Evolutionary conservation across 257 asterid species (phyloP).

Genomic region (Craterostigma plantagineum): DNA sequence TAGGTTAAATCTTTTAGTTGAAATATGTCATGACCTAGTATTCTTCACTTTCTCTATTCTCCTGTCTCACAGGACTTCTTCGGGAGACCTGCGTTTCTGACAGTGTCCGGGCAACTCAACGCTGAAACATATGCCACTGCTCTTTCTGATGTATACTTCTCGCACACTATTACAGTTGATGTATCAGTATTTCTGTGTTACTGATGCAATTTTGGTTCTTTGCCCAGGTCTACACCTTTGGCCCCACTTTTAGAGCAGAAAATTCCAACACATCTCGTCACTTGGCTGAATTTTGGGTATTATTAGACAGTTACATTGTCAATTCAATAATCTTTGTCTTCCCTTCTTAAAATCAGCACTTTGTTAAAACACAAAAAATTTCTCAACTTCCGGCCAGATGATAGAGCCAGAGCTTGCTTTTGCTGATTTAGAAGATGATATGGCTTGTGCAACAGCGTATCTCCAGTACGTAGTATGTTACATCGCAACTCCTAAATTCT

Average conservation of each 20-base stretch:
- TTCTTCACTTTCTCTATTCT: slow-evolving; percentile 3
- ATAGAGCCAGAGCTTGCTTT: slow-evolving; percentile 97
- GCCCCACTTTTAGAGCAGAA: slow-evolving; percentile 98
- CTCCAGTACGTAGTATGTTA: slow-evolving; percentile 99
- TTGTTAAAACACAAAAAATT: slow-evolving; percentile 3
- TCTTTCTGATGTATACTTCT: slow-evolving; percentile 60
- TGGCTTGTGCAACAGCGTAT: slow-evolving; percentile 99
- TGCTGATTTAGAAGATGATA: slow-evolving; percentile 96
- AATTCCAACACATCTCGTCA: slow-evolving; percentile 92
- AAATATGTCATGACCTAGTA: too few relatives aligned
- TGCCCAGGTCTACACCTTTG: slow-evolving; percentile 89
- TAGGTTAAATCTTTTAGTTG: slow-evolving; percentile 3
- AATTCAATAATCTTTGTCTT: too few relatives aligned
- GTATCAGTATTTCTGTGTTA: neutral
- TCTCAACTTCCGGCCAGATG: slow-evolving; percentile 42
- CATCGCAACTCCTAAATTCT: slow-evolving; percentile 23
- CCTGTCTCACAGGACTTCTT: slow-evolving; percentile 67
- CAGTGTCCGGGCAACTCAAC: slow-evolving; percentile 96
- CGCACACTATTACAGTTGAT: slow-evolving; percentile 3
- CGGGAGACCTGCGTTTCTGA: slow-evolving; percentile 87
- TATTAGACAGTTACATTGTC: neutral
- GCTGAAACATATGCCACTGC: slow-evolving; percentile 98
- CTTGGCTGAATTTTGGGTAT: slow-evolving; percentile 96
- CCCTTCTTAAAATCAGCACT: too few relatives aligned
- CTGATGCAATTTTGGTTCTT: slow-evolving; percentile 6